Conservation (phyloP, 139 green algal genomes). For the Coelastrella sp. region DNA sequence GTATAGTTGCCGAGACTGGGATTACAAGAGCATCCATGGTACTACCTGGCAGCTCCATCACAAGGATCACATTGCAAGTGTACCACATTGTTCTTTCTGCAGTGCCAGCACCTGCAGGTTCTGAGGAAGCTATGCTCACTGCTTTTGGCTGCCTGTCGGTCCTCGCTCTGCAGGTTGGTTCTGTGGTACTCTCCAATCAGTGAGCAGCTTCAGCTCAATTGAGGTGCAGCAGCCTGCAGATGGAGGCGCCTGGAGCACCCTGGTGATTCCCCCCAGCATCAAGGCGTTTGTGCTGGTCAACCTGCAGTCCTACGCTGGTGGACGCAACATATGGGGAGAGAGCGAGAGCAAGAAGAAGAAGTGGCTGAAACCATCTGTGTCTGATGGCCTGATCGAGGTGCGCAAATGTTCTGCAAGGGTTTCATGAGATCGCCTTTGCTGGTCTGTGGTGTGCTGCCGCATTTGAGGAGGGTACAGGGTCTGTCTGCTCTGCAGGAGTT, state of each 20-base stretch:
- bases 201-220: constrained; percentile 50
- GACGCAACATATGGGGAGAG: constrained; percentile 86
- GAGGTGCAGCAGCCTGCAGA: constrained; percentile 61
- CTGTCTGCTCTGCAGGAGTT: too few relatives aligned
- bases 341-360: constrained; percentile 36
- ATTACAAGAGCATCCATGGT: too few relatives aligned
- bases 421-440: too few relatives aligned
- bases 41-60: too few relatives aligned
- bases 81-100: not conserved
- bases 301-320: constrained; percentile 84
- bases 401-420: not conserved
- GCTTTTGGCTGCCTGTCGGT: not conserved
- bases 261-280: constrained; percentile 68
- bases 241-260: constrained; percentile 59
- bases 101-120: not conserved
- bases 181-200: constrained; percentile 64
- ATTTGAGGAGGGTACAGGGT: too few relatives aligned
- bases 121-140: too few relatives aligned
- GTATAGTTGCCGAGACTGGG: not conserved
- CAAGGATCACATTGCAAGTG: too few relatives aligned
- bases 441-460: too few relatives aligned
- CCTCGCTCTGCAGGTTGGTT: constrained; percentile 71
- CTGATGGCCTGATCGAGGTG: constrained; percentile 86
- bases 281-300: constrained; percentile 87
- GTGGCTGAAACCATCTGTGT: constrained; percentile 64